Percentiles rank a stretch among this genome's conserved stretches.
Evolutionary conservation across 257 asterid genomes (phyloP).

Genomic region (Anisodus acutangulus): DNA sequence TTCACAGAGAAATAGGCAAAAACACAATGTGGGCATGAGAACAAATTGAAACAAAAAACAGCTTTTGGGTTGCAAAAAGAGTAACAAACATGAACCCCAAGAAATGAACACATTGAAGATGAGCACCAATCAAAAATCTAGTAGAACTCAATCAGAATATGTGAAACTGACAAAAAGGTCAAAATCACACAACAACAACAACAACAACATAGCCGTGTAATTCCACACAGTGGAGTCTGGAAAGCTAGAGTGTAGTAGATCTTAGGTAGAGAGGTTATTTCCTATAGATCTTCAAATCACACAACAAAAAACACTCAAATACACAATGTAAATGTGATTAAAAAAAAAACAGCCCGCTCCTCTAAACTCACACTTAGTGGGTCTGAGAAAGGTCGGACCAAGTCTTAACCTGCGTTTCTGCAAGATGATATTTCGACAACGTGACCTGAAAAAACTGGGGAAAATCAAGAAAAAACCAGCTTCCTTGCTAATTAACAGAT

Average conservation of each 20-base stretch:
- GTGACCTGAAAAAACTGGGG: too few relatives aligned
- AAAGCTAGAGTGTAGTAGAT: too few relatives aligned
- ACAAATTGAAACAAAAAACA: constrained; percentile 14
- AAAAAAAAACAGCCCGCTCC: background rate
- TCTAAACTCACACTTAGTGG: too few relatives aligned
- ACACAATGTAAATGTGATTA: background rate
- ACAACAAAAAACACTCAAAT: background rate
- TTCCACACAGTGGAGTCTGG: too few relatives aligned
- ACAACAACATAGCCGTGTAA: too few relatives aligned
- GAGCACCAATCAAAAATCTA: background rate
- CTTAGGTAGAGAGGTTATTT: too few relatives aligned
- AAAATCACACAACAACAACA: too few relatives aligned
- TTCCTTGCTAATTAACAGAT: background rate
- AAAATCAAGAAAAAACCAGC: background rate
- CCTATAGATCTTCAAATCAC: too few relatives aligned
- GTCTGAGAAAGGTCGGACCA: too few relatives aligned
- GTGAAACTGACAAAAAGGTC: background rate
- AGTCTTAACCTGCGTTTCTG: too few relatives aligned
- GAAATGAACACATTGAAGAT: background rate
- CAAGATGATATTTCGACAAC: too few relatives aligned
- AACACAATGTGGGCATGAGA: background rate
- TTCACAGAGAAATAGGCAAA: background rate
- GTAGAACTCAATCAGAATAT: background rate
- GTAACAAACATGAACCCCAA: background rate
- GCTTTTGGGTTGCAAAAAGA: background rate